phyloP scores from a whole-genome alignment of 306 rosid species.

The Pterocarpus santalinus region DNA sequence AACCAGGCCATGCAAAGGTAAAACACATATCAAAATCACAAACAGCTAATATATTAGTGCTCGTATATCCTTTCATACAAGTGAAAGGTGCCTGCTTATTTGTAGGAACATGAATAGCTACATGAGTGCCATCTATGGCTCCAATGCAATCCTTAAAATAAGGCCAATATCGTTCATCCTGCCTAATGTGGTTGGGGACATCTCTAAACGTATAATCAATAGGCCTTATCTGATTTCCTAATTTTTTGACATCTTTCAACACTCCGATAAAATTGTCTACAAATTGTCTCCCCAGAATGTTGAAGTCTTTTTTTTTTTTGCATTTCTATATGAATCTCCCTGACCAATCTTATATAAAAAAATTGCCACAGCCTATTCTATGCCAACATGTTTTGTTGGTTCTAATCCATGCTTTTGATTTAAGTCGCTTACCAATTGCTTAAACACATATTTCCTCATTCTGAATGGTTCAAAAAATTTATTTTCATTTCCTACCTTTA shows the following conservation, averaged over 20 bases:
- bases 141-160: not conserved
- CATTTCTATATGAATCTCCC: not conserved
- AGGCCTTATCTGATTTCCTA: not conserved
- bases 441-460: not conserved
- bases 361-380: not conserved
- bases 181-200: not conserved
- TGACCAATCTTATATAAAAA: not conserved
- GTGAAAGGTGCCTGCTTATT: not conserved
- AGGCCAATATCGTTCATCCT: not conserved
- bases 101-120: not conserved
- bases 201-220: not conserved
- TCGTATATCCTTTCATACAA: not conserved
- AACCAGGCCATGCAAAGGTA: not conserved
- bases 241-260: not conserved
- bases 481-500: not conserved
- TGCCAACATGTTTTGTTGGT: not conserved
- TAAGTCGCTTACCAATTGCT: not conserved
- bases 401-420: not conserved
- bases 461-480: not conserved
- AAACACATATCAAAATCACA: not conserved
- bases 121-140: not conserved
- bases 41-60: not conserved
- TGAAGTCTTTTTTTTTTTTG: not conserved
- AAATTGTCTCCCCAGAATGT: not conserved
- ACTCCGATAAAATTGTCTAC: not conserved